Percentiles rank a stretch among this genome's conserved stretches.
Evolutionary conservation across 495 filamentous ascomycete species (phyloP).

Genomic region (Neurospora intermedia): DNA sequence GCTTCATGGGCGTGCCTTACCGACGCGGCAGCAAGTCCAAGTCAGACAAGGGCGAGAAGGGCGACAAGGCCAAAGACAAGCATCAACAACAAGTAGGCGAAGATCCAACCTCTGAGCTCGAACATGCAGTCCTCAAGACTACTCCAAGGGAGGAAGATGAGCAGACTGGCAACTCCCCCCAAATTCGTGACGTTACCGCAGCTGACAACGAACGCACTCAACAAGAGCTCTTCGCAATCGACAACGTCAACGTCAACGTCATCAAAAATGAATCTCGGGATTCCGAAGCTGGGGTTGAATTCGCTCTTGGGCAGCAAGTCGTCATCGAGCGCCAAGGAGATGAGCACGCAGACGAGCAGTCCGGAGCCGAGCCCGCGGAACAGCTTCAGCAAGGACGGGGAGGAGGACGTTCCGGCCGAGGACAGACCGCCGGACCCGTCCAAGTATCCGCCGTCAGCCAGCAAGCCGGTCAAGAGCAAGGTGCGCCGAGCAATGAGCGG

Average conservation of each 20-base stretch:
- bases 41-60: neutral
- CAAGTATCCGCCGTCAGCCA: neutral
- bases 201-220: neutral
- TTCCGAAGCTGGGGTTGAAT: neutral
- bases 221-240: neutral
- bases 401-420: neutral
- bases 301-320: neutral
- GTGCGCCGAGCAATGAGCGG: neutral
- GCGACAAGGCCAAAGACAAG: neutral
- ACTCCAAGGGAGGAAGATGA: neutral
- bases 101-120: neutral
- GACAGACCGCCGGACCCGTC: neutral
- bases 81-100: slow-evolving; percentile 1
- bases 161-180: neutral
- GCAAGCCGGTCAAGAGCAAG: neutral
- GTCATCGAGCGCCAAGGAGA: neutral
- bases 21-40: neutral
- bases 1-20: neutral
- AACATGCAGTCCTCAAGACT: neutral
- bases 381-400: neutral
- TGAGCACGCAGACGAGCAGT: neutral
- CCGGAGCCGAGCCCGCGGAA: neutral
- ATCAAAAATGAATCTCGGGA: neutral
- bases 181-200: slow-evolving; percentile 1
- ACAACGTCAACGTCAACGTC: neutral